These are phyloP conservation scores for Sarcodon sp. DNA, from an alignment of 768 basidiomycete genomes.

Conservation along the genomic window DNA sequence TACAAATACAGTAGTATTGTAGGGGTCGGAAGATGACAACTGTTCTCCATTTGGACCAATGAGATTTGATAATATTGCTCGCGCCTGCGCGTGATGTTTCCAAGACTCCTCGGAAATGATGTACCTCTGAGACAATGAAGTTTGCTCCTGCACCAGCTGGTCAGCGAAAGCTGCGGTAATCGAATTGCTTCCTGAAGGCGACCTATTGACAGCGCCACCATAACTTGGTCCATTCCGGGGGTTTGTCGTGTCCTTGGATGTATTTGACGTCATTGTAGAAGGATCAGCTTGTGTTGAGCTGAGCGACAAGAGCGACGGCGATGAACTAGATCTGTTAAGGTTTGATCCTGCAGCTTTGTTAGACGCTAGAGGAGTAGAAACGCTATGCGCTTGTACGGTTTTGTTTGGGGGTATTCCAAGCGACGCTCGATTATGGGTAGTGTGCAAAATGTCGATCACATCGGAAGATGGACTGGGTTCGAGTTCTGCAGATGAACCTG, in stretches of 20 bases:
- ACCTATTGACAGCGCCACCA: constrained; percentile 15
- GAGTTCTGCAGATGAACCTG: too few species aligned
- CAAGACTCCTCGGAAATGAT: constrained; percentile 62
- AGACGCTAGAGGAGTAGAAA: constrained; percentile 57
- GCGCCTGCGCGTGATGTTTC: constrained; percentile 77
- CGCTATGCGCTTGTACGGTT: constrained; percentile 41
- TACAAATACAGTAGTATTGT: constrained; percentile 93
- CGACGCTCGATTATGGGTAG: constrained; percentile 24
- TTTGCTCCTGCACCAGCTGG: constrained; percentile 25
- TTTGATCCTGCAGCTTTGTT: constrained; percentile 9
- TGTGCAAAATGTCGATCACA: constrained; percentile 12
- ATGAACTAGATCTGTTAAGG: constrained; percentile 27
- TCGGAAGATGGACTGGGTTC: not conserved
- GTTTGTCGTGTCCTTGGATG: constrained; percentile 42
- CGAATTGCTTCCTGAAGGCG: constrained; percentile 10
- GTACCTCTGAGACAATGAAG: constrained; percentile 32
- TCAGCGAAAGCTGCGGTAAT: constrained; percentile 28
- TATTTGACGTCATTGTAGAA: constrained; percentile 31
- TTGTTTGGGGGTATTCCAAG: constrained; percentile 36
- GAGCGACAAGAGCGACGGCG: constrained; percentile 20
- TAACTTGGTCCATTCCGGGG: constrained; percentile 9
- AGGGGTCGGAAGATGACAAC: constrained; percentile 83
- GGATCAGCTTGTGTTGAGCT: constrained; percentile 31
- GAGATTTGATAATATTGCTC: constrained; percentile 69
- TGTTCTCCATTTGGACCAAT: constrained; percentile 83